Evolutionary conservation across 768 basidiomycete genomes (phyloP).

Genomic region (Mycena albidolilacea): DNA sequence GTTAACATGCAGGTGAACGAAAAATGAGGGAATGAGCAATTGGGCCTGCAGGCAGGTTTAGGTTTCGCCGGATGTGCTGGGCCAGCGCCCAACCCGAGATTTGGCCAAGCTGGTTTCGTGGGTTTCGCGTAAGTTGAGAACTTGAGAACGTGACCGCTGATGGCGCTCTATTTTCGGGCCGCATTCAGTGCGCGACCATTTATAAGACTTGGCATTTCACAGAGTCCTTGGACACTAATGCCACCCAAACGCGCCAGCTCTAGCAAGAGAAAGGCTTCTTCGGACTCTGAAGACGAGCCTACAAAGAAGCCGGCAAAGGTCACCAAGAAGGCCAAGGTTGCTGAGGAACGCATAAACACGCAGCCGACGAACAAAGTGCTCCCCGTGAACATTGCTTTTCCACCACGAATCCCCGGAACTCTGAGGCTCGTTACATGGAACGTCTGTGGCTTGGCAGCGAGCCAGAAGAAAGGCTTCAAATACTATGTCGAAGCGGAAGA

Average conservation of each 20-base stretch:
- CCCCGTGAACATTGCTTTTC: conserved; percentile 73
- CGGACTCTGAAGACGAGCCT: conserved; percentile 23
- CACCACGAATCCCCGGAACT: conserved; percentile 59
- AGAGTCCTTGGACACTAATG: conserved; percentile 16
- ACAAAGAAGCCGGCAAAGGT: conserved; percentile 43
- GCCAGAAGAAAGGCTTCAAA: conserved; percentile 90
- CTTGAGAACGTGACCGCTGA: background rate
- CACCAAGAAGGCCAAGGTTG: conserved; percentile 43
- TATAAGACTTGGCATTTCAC: background rate
- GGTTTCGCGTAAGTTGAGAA: background rate
- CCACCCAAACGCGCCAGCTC: conserved; percentile 41
- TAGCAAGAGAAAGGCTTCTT: conserved; percentile 36
- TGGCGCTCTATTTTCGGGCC: background rate
- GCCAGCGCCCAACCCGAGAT: conserved; percentile 19
- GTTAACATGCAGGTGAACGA: conserved; percentile 58
- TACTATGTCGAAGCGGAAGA: conserved; percentile 89
- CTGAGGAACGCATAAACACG: conserved; percentile 50
- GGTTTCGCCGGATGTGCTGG: background rate
- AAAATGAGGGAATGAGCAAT: background rate
- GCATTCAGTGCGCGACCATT: background rate
- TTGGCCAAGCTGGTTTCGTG: too few species aligned
- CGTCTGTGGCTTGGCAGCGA: conserved; percentile 81
- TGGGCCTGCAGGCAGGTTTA: background rate
- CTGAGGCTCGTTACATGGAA: conserved; percentile 83
- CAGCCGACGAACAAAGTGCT: conserved; percentile 84